Conservation (phyloP, 768 basidiomycete genomes). For the Phaeotremella fagi region DNA sequence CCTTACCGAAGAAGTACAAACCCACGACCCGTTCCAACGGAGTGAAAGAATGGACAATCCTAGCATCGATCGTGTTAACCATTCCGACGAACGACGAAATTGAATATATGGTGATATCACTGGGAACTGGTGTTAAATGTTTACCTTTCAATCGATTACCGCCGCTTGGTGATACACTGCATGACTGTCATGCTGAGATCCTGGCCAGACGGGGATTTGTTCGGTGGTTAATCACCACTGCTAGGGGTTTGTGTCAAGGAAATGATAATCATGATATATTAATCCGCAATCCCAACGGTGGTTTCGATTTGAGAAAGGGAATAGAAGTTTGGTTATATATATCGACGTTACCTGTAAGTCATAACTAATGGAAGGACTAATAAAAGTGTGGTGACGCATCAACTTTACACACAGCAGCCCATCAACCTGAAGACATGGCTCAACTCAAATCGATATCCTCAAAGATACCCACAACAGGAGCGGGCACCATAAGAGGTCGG, state of each 20-base stretch:
- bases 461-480: not conserved
- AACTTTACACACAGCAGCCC: slow-evolving; percentile 65
- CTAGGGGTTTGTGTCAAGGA: slow-evolving; percentile 24
- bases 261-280: slow-evolving; percentile 7
- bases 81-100: not conserved
- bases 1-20: slow-evolving; percentile 39
- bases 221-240: slow-evolving; percentile 75
- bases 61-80: slow-evolving; percentile 45
- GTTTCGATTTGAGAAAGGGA: slow-evolving; percentile 53
- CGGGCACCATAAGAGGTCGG: slow-evolving; percentile 56
- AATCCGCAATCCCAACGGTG: slow-evolving; percentile 8
- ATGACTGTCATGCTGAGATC: slow-evolving; percentile 89
- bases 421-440: slow-evolving; percentile 72
- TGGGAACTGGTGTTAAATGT: slow-evolving; percentile 76
- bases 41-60: slow-evolving; percentile 47
- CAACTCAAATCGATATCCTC: slow-evolving; percentile 32
- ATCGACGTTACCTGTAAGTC: slow-evolving; percentile 62
- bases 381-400: slow-evolving; percentile 81
- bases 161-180: slow-evolving; percentile 66
- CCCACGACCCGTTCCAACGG: slow-evolving; percentile 42
- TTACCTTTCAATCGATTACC: slow-evolving; percentile 64
- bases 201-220: slow-evolving; percentile 74
- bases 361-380: slow-evolving; percentile 39
- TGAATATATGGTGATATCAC: not conserved
- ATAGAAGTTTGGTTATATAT: slow-evolving; percentile 64